Evolutionary conservation across 495 filamentous ascomycete genomes (phyloP).

Genomic region (Hypoxylon lenormandii): DNA sequence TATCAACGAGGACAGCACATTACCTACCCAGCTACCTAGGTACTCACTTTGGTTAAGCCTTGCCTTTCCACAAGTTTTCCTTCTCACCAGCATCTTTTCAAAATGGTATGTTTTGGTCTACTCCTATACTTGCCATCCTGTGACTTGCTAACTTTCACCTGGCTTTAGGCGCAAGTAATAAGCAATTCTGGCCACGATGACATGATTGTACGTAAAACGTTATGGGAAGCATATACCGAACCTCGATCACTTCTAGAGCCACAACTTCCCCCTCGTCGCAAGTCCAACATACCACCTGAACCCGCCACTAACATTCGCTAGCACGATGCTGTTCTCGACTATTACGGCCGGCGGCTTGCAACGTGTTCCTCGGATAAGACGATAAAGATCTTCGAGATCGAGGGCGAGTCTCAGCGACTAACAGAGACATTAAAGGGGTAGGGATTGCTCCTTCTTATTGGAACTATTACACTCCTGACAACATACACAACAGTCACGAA

Average conservation of each 20-base stretch:
- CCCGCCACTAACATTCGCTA: constrained; percentile 54
- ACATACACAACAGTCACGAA: constrained; percentile 75
- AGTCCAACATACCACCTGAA: neutral
- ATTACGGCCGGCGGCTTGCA: constrained; percentile 94
- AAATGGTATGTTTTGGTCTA: constrained; percentile 43
- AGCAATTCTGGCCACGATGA: constrained; percentile 96
- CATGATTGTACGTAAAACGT: constrained; percentile 86
- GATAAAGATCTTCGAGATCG: constrained; percentile 99
- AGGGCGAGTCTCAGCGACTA: constrained; percentile 89
- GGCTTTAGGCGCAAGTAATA: constrained; percentile 76
- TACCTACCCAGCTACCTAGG: neutral
- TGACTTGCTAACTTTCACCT: constrained; percentile 35
- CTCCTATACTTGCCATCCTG: neutral
- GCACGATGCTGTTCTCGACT: constrained; percentile 98
- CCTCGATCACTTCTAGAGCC: constrained; percentile 1
- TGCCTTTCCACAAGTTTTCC: neutral
- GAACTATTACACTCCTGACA: constrained; percentile 33
- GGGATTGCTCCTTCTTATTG: constrained; percentile 22
- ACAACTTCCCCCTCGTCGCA: neutral
- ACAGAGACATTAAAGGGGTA: constrained; percentile 96
- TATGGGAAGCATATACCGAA: neutral
- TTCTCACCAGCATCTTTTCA: constrained; percentile 12
- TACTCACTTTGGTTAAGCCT: neutral
- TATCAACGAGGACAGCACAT: neutral
- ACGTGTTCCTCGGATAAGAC: constrained; percentile 98